Conservation (phyloP, 2,329 filamentous ascomycete genomes). For the Colletotrichum scovillei region DNA sequence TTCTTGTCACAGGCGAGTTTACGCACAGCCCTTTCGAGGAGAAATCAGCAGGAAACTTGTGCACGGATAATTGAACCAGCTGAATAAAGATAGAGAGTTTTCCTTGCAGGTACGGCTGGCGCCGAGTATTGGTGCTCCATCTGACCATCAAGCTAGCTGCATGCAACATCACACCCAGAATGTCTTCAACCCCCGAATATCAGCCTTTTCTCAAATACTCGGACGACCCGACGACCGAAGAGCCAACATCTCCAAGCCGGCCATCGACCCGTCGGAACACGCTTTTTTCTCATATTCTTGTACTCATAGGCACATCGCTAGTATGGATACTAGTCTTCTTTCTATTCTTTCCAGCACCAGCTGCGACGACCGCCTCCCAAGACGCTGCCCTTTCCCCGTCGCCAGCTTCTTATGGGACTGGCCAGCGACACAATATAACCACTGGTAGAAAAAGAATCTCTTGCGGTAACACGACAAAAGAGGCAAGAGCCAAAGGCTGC, state of each 20-base stretch:
- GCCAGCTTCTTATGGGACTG: neutral
- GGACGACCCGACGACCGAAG: conserved; percentile 36
- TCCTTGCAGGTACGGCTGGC: accelerated
- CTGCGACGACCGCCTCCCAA: neutral
- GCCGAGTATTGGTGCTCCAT: neutral
- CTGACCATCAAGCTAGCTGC: conserved; percentile 1
- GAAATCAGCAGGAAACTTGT: neutral
- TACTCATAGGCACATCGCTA: conserved; percentile 39
- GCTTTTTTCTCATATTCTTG: conserved; percentile 34
- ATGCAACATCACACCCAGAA: conserved; percentile 27
- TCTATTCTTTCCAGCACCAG: conserved; percentile 22
- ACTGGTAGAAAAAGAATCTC: conserved; percentile 30
- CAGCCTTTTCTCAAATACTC: conserved; percentile 37
- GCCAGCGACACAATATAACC: conserved; percentile 37
- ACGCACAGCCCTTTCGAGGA: neutral
- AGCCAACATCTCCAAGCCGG: conserved; percentile 3
- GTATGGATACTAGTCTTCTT: conserved; percentile 38
- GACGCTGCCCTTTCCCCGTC: neutral
- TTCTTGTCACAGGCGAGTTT: conserved; percentile 8
- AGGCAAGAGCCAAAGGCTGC: conserved; percentile 37
- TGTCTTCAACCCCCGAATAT: conserved; percentile 33
- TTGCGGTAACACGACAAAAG: conserved; percentile 38
- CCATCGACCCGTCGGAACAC: conserved; percentile 14
- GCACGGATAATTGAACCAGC: neutral
- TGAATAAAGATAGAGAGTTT: conserved; percentile 21